Percentiles rank a stretch among this genome's conserved stretches.
These are phyloP conservation scores for Diaporthe humulicola DNA, from an alignment of 2,329 filamentous ascomycete species.

Conservation along the genomic window DNA sequence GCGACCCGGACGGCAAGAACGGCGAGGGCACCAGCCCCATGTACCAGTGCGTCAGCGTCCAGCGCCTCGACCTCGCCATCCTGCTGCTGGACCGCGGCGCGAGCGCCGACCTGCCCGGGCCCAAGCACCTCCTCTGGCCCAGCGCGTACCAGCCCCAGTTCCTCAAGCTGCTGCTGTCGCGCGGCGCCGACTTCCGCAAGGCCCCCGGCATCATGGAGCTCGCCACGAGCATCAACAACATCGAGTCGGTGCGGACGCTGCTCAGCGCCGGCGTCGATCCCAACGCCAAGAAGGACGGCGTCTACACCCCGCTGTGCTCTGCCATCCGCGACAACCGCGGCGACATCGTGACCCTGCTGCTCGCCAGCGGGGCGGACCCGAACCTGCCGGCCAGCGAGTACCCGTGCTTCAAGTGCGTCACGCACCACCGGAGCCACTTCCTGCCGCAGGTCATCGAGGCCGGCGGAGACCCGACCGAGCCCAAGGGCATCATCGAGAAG, in stretches of 20 bases:
- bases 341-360: constrained; percentile 72
- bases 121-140: constrained; percentile 78
- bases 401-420: constrained; percentile 77
- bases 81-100: constrained; percentile 68
- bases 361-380: constrained; percentile 70
- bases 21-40: constrained; percentile 73
- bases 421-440: constrained; percentile 72
- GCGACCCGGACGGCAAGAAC: constrained; percentile 71
- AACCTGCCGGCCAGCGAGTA: constrained; percentile 75
- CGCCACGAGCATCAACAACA: constrained; percentile 72
- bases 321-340: constrained; percentile 75
- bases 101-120: constrained; percentile 76
- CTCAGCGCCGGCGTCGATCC: constrained; percentile 71
- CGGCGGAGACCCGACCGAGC: constrained; percentile 69
- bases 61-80: constrained; percentile 68
- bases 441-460: constrained; percentile 71
- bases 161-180: constrained; percentile 68
- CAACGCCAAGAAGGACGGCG: constrained; percentile 73
- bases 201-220: constrained; percentile 75
- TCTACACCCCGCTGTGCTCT: constrained; percentile 77
- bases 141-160: constrained; percentile 70
- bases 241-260: constrained; percentile 71
- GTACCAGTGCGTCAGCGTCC: constrained; percentile 70
- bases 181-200: constrained; percentile 72
- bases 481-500: constrained; percentile 75